phyloP scores from a whole-genome alignment of 1,284 basidiomycete species.

The Sphaerobolus stellatus region DNA sequence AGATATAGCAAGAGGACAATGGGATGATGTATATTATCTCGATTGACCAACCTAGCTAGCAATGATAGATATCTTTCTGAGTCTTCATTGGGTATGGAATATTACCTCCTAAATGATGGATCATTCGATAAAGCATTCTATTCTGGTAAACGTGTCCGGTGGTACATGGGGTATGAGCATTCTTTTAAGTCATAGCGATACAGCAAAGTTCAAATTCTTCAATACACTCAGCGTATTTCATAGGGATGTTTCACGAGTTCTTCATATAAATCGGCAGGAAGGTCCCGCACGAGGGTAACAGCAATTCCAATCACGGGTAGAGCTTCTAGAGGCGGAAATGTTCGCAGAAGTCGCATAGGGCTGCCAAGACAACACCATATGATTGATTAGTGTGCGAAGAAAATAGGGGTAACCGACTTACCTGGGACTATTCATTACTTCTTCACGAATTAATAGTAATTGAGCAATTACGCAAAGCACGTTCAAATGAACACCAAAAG shows the following conservation, averaged over 20 bases:
- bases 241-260: slow-evolving; percentile 91
- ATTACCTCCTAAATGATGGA: no score
- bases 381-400: background rate
- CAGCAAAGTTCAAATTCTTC: background rate
- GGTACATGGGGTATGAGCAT: background rate
- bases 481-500: slow-evolving; percentile 95
- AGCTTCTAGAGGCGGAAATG: slow-evolving; percentile 89
- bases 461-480: slow-evolving; percentile 96
- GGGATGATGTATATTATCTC: no score
- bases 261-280: slow-evolving; percentile 86
- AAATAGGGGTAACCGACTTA: slow-evolving; percentile 35
- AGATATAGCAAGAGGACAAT: no score
- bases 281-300: slow-evolving; percentile 87
- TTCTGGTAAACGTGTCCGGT: background rate
- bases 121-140: background rate
- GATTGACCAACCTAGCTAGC: no score
- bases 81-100: no score
- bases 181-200: background rate
- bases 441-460: slow-evolving; percentile 83
- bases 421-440: slow-evolving; percentile 84
- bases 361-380: slow-evolving; percentile 41
- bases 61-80: no score
- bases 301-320: slow-evolving; percentile 87
- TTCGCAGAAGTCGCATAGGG: slow-evolving; percentile 94
- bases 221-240: slow-evolving; percentile 40